A percentile compares a stretch with the other conserved stretches of the same genome.
Conservation (phyloP, 2,329 filamentous ascomycete species). For the Zymoseptoria brevis region DNA sequence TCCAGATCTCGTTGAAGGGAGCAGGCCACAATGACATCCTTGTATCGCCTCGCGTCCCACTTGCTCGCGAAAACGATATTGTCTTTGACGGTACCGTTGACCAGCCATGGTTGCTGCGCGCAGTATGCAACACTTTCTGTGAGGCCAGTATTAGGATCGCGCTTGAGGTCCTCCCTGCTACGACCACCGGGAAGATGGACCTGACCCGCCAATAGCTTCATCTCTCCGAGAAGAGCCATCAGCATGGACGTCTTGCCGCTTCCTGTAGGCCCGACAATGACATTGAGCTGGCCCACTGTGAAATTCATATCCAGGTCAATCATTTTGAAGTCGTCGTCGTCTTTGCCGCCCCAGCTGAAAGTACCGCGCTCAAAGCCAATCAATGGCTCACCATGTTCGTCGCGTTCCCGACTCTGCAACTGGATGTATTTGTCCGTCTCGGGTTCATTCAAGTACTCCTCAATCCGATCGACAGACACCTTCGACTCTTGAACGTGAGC, state of each 20-base stretch:
- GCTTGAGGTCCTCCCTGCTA: slow-evolving; percentile 74
- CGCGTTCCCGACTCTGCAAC: slow-evolving; percentile 60
- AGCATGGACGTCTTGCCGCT: slow-evolving; percentile 92
- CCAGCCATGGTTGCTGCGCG: slow-evolving; percentile 92
- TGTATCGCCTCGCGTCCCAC: slow-evolving; percentile 74
- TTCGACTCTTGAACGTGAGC: slow-evolving; percentile 96
- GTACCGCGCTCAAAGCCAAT: slow-evolving; percentile 82
- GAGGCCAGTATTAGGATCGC: slow-evolving; percentile 74
- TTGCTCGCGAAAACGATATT: slow-evolving; percentile 88
- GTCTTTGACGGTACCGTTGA: slow-evolving; percentile 90
- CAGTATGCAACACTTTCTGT: slow-evolving; percentile 93
- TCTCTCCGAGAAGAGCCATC: slow-evolving; percentile 93
- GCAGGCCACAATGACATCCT: slow-evolving; percentile 81
- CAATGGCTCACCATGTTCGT: slow-evolving; percentile 60
- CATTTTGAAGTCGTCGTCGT: slow-evolving; percentile 54
- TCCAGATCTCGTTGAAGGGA: slow-evolving; percentile 84
- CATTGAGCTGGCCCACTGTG: slow-evolving; percentile 75
- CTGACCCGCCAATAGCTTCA: slow-evolving; percentile 73
- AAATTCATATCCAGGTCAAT: slow-evolving; percentile 80
- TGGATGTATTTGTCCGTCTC: slow-evolving; percentile 95
- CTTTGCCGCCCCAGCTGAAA: slow-evolving; percentile 74
- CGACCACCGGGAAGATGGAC: slow-evolving; percentile 80
- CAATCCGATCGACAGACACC: slow-evolving; percentile 92
- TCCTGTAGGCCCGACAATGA: slow-evolving; percentile 87
- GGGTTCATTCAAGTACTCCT: slow-evolving; percentile 85